Percentiles rank a stretch among this genome's conserved stretches.
Evolutionary conservation across 1,139 yeast genomes (phyloP).

Genomic region (Yamadazyma kanchanaburiensis): DNA sequence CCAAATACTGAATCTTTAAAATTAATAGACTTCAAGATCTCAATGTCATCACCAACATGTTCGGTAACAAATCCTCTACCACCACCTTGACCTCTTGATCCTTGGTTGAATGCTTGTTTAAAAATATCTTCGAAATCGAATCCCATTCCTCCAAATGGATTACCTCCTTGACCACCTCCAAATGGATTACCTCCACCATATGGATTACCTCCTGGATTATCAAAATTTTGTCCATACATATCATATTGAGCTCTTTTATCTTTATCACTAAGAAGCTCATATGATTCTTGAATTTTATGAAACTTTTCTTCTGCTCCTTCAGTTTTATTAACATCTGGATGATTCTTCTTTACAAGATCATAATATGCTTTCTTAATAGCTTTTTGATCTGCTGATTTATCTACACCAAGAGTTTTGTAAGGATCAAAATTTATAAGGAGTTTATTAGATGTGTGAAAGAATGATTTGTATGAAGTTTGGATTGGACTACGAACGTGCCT

Average conservation of each 20-base stretch:
- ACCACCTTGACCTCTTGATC: conserved; percentile 36
- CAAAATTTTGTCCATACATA: conserved; percentile 88
- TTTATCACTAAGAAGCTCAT: conserved; percentile 86
- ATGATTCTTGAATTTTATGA: conserved; percentile 91
- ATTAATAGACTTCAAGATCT: conserved; percentile 67
- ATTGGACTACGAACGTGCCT: too few species aligned
- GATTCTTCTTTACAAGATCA: conserved; percentile 87
- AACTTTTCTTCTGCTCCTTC: conserved; percentile 82
- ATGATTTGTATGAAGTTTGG: not conserved
- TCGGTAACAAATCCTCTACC: conserved; percentile 57
- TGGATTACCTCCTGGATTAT: conserved; percentile 39
- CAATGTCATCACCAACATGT: conserved; percentile 87
- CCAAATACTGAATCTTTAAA: conserved; percentile 92
- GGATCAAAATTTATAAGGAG: conserved; percentile 59
- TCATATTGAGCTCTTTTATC: conserved; percentile 87
- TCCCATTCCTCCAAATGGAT: conserved; percentile 47
- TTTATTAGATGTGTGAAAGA: conserved; percentile 25
- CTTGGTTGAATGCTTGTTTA: conserved; percentile 64
- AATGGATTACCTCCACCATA: conserved; percentile 41
- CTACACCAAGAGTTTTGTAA: conserved; percentile 77
- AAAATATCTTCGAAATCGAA: conserved; percentile 86
- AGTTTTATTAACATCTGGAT: conserved; percentile 95
- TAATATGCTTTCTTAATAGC: conserved; percentile 94
- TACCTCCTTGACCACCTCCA: conserved; percentile 43
- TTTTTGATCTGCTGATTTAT: conserved; percentile 64